Evolutionary conservation across 2,329 filamentous ascomycete genomes (phyloP).

Genomic region (Dissoconium aciculare): DNA sequence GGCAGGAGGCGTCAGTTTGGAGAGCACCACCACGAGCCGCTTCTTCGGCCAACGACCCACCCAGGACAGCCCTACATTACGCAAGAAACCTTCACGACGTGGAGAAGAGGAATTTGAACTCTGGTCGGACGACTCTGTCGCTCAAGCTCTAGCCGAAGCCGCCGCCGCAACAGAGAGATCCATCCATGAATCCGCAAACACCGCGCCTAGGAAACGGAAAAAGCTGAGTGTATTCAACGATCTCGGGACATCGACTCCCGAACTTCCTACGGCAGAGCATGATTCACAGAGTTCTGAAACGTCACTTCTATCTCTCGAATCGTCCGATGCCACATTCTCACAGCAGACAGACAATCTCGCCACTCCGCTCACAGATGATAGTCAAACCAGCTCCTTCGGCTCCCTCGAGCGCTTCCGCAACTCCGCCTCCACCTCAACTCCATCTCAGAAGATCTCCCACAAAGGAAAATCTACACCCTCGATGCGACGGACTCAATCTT

Average conservation of each 20-base stretch:
- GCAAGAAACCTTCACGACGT: conserved; percentile 22
- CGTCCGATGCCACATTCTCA: too few relatives aligned
- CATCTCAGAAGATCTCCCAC: too few relatives aligned
- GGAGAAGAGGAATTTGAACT: conserved; percentile 30
- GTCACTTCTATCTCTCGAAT: too few relatives aligned
- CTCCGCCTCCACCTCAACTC: too few relatives aligned
- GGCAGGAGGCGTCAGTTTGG: conserved; percentile 11
- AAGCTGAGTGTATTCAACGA: conserved; percentile 18
- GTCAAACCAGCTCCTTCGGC: neutral
- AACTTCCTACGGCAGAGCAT: conserved; percentile 4
- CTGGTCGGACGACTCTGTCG: conserved; percentile 35
- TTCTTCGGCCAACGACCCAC: conserved; percentile 28
- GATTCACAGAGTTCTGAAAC: neutral
- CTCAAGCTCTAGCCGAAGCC: conserved; percentile 28
- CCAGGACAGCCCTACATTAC: conserved; percentile 29
- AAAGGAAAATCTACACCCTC: too few relatives aligned
- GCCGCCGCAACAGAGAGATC: conserved; percentile 12
- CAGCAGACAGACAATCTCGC: neutral
- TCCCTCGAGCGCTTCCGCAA: too few relatives aligned
- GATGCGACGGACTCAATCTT: too few relatives aligned
- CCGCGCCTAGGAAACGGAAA: conserved; percentile 17
- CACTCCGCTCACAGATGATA: neutral
- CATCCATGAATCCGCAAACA: conserved; percentile 7
- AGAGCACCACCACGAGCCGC: conserved; percentile 28
- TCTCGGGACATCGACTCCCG: conserved; percentile 1